Evolutionary conservation across 139 green algal species (phyloP).

Genomic region (Micractinium conductrix): DNA sequence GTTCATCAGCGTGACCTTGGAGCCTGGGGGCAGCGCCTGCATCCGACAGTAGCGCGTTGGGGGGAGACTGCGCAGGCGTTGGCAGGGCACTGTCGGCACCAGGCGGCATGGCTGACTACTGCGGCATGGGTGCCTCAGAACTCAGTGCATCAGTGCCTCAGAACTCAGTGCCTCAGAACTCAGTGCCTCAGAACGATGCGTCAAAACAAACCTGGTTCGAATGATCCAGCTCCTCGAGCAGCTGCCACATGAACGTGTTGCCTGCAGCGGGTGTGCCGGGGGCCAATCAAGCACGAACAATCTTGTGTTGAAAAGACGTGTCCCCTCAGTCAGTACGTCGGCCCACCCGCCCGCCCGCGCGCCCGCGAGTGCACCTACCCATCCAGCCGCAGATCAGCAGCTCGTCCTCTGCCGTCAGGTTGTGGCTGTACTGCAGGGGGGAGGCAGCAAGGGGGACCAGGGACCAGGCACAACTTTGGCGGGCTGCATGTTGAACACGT

Average conservation of each 20-base stretch:
- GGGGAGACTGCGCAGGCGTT: no score
- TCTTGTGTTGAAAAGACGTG: no score
- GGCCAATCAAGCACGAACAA: neutral
- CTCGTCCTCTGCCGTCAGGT: neutral
- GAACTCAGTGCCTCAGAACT: no score
- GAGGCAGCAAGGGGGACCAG: no score
- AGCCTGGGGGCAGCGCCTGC: conserved; percentile 53
- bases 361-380: no score
- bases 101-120: no score
- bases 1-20: conserved; percentile 66
- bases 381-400: conserved; percentile 72
- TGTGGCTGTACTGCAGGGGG: conserved; percentile 20
- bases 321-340: no score
- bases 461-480: no score
- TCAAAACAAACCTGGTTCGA: conserved; percentile 7
- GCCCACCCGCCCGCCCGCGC: no score
- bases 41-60: neutral
- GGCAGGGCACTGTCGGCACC: neutral
- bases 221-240: conserved; percentile 73
- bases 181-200: no score
- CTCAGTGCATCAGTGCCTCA: no score
- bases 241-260: conserved; percentile 50
- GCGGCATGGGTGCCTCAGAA: neutral
- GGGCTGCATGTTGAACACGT: no score
- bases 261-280: neutral